Evolutionary conservation across 140 eudicot species (phyloP), one percentile per base, ranked within the genome.

Genomic region (Bidens hawaiensis): DNA sequence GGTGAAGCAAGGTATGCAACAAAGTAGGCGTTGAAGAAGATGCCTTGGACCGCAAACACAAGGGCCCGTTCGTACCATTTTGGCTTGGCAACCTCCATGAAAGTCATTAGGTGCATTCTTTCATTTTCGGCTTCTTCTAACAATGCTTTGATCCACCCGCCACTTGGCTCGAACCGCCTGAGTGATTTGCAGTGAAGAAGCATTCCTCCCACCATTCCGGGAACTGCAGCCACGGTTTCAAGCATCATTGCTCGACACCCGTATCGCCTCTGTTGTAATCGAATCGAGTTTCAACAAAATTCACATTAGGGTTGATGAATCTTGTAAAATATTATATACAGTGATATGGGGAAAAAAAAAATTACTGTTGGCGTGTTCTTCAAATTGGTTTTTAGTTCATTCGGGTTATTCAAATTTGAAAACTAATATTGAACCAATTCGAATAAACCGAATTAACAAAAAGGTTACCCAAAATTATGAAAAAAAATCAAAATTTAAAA

Each of bases 231-330:
- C 38, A 91, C 98, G 0, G 98, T 91, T 54, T 91, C 98, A 17
- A 91, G 81, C 98, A 91, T 91, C 98, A 91, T 91, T 48, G 96
- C 98, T 56, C 98, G 93, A 54, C 96, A 91, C 2, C 96, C 98
- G 59, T 87, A 91, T 33, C 96, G 77, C 74, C 89, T 80, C 96
- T 91, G 10, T 66, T 46, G 13, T 43, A 17, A 24, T 26, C 18
- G 14, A 62, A 55, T 8, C 41, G 26, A 6, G 1, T 56, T 21
- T 49, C 16, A 36, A 21, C 38, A 13, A 14, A 43, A 43, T 15
- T 43, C 50, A 15, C 21, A 11, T 38, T 38, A 38, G 13, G 43
- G 15, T 8, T 2, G 2, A n/a, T n/a, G n/a, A n/a, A n/a, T n/a
- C n/a, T n/a, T n/a, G n/a, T n/a, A n/a, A n/a, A n/a, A n/a, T n/a